phyloP scores from a whole-genome alignment of 2,329 filamentous ascomycete species.

The Fusarium domesticum region DNA sequence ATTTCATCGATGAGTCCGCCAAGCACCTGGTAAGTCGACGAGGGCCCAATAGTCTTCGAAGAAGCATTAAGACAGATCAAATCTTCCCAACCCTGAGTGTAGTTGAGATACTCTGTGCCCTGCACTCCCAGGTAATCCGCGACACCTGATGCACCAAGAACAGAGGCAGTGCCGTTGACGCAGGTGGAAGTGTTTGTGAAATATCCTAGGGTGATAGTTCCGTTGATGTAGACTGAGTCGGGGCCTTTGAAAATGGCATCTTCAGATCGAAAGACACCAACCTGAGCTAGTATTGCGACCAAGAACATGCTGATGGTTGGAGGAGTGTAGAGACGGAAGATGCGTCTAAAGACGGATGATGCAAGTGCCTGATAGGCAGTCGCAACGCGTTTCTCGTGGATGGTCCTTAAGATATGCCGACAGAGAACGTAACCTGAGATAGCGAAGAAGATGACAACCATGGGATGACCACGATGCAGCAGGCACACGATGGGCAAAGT shows the following conservation, averaged over 20 bases:
- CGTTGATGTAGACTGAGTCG: slow-evolving; percentile 41
- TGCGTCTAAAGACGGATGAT: slow-evolving; percentile 38
- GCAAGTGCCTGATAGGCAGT: slow-evolving; percentile 37
- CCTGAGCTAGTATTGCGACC: slow-evolving; percentile 38
- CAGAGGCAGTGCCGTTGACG: slow-evolving; percentile 29
- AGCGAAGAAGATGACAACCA: slow-evolving; percentile 45
- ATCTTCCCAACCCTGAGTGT: slow-evolving; percentile 31
- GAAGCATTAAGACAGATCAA: slow-evolving; percentile 36
- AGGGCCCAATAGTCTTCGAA: slow-evolving; percentile 28
- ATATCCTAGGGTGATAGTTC: slow-evolving; percentile 31
- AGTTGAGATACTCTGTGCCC: slow-evolving; percentile 29
- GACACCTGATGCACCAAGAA: slow-evolving; percentile 28
- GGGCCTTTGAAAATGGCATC: slow-evolving; percentile 36
- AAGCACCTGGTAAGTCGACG: slow-evolving; percentile 30
- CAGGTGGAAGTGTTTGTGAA: slow-evolving; percentile 21
- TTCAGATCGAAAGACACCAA: slow-evolving; percentile 37
- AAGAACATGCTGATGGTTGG: slow-evolving; percentile 41
- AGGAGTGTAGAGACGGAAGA: slow-evolving; percentile 41
- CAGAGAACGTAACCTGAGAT: slow-evolving; percentile 44
- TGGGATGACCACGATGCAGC: slow-evolving; percentile 39
- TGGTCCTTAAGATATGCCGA: slow-evolving; percentile 37
- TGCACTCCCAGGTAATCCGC: slow-evolving; percentile 31
- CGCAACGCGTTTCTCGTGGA: slow-evolving; percentile 36
- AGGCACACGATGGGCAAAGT: slow-evolving; percentile 41
- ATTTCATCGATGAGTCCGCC: slow-evolving; percentile 15